Evolutionary conservation across 2,329 filamentous ascomycete genomes (phyloP).

Genomic region (Ophiocordyceps sinensis): DNA sequence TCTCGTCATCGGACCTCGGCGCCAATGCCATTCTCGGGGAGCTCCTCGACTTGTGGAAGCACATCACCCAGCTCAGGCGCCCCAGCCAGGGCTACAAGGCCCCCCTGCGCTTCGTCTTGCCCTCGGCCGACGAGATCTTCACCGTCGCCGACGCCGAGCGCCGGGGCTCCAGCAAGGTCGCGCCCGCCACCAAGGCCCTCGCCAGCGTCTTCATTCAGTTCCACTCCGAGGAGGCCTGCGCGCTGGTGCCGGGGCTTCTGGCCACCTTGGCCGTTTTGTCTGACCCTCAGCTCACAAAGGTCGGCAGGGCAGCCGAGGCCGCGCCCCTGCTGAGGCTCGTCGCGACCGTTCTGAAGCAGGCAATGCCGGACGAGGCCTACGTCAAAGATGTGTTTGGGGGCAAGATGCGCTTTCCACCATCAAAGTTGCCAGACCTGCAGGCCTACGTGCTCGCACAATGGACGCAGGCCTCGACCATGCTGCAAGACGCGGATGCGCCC

Average conservation of each 20-base stretch:
- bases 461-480: conserved; percentile 9
- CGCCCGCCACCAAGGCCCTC: conserved; percentile 9
- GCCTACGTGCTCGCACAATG: conserved; percentile 16
- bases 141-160: conserved; percentile 1
- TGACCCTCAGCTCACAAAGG: conserved; percentile 9
- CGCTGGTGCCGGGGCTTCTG: conserved; percentile 17
- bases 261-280: conserved; percentile 16
- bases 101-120: conserved; percentile 14
- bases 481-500: conserved; percentile 7
- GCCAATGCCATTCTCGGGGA: conserved; percentile 11
- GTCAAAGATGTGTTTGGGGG: conserved; percentile 8
- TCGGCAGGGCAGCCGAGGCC: conserved; percentile 4
- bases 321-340: conserved; percentile 17
- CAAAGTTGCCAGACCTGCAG: conserved; percentile 9
- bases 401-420: conserved; percentile 5
- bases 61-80: conserved; percentile 19
- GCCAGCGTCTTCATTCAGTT: conserved; percentile 18
- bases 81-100: conserved; percentile 8
- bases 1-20: conserved; percentile 4
- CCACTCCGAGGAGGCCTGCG: conserved; percentile 8
- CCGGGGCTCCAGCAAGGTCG: neutral
- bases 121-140: conserved; percentile 13
- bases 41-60: conserved; percentile 21
- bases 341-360: conserved; percentile 7
- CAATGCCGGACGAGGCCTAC: conserved; percentile 6